Conservation (phyloP, 495 filamentous ascomycete species). For the Cenococcum geophilum region DNA sequence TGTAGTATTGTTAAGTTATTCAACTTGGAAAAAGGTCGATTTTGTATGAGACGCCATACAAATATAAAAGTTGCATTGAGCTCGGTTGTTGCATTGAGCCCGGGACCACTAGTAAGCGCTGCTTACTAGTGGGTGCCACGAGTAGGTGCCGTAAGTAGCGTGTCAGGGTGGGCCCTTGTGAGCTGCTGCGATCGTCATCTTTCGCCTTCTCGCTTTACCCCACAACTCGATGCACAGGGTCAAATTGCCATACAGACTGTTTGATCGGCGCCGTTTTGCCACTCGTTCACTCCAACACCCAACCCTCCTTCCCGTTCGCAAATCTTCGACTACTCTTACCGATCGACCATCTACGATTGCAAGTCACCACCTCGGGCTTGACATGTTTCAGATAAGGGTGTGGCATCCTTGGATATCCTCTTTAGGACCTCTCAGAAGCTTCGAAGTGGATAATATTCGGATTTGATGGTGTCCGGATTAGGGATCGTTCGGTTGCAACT, state of each 20-base stretch:
- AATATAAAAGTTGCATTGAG: too few relatives aligned
- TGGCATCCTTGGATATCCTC: background rate
- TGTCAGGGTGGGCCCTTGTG: background rate
- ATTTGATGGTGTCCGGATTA: too few relatives aligned
- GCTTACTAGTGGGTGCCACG: too few relatives aligned
- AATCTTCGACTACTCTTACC: background rate
- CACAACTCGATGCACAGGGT: background rate
- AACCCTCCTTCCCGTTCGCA: background rate
- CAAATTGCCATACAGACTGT: background rate
- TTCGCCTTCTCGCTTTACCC: background rate
- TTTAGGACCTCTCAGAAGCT: too few relatives aligned
- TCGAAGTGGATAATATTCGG: too few relatives aligned
- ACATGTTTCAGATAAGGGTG: background rate
- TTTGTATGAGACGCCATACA: too few relatives aligned
- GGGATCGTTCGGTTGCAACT: too few relatives aligned
- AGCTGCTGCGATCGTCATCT: background rate
- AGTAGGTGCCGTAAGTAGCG: too few relatives aligned
- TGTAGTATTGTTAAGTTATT: too few relatives aligned
- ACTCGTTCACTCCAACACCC: background rate
- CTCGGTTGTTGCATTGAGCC: too few relatives aligned
- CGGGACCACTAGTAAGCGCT: too few relatives aligned
- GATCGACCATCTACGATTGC: background rate
- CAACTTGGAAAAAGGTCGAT: too few relatives aligned
- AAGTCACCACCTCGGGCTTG: background rate
- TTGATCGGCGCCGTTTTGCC: background rate